Percentiles rank a stretch among this genome's conserved stretches.
Evolutionary conservation across 331 rosid species (phyloP).

Genomic region (Quercus lobata): DNA sequence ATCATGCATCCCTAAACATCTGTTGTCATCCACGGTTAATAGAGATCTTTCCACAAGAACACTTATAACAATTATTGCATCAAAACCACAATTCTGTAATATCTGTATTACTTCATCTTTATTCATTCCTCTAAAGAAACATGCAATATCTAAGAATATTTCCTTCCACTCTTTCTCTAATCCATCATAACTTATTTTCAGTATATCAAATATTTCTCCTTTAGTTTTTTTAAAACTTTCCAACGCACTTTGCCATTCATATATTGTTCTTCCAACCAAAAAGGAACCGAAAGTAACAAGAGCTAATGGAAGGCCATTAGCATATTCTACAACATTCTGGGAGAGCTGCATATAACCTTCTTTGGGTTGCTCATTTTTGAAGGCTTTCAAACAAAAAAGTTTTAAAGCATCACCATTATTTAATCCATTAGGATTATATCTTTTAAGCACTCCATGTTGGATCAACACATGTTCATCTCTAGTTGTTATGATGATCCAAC

Average conservation of each 20-base stretch:
- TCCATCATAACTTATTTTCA: conserved; percentile 31
- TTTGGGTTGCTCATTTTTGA: not conserved
- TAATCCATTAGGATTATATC: not conserved
- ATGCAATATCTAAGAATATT: conserved; percentile 28
- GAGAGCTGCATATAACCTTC: not conserved
- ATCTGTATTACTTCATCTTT: conserved; percentile 2
- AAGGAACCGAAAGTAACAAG: conserved; percentile 38
- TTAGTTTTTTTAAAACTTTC: conserved; percentile 14
- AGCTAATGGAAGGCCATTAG: conserved; percentile 29
- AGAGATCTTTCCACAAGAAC: conserved; percentile 33
- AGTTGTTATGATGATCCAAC: not conserved
- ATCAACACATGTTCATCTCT: not conserved
- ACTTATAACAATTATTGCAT: not conserved
- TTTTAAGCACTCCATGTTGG: not conserved
- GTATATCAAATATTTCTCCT: not conserved
- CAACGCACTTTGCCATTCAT: conserved; percentile 36
- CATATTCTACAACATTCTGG: conserved; percentile 1
- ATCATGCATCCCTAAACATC: too few relatives aligned
- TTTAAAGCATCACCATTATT: not conserved
- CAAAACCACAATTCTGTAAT: conserved; percentile 20
- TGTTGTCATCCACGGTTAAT: not conserved
- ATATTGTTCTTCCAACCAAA: conserved; percentile 21
- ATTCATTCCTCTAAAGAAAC: conserved; percentile 34
- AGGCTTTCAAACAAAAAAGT: conserved; percentile 18
- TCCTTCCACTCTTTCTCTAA: conserved; percentile 16